Conservation (phyloP, 129 eudicot species). For the Oenanthe sinensis region DNA sequence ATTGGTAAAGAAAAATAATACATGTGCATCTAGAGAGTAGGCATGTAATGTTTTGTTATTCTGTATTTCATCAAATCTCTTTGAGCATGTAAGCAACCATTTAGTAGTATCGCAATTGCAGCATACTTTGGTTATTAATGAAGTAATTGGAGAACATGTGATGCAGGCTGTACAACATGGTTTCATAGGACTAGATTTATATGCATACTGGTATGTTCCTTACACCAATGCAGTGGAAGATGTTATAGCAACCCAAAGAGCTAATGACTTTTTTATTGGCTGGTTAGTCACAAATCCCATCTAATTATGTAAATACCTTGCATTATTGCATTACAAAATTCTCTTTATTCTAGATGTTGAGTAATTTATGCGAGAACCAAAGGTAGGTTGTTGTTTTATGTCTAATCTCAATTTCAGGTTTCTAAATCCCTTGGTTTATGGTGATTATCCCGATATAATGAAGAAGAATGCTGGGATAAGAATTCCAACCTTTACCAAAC, state of each 20-base stretch:
- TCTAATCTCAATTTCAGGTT: constrained; percentile 16
- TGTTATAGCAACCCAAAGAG: constrained; percentile 30
- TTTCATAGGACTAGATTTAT: constrained; percentile 28
- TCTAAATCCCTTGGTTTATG: constrained; percentile 27
- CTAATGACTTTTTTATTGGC: constrained; percentile 25
- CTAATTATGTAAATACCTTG: not conserved
- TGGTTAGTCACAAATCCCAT: constrained; percentile 29
- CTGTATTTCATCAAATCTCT: no score
- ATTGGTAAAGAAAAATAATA: not conserved
- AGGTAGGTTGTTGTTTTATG: not conserved
- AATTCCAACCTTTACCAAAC: constrained; percentile 25
- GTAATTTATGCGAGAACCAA: not conserved
- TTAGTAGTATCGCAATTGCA: not conserved
- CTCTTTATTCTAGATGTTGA: not conserved
- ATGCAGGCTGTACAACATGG: constrained; percentile 39
- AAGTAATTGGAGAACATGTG: not conserved
- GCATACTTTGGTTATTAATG: not conserved
- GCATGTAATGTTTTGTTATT: not conserved
- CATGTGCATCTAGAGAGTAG: not conserved
- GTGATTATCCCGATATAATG: constrained; percentile 36
- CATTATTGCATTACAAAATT: not conserved
- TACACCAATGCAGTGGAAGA: constrained; percentile 27
- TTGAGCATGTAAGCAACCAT: not conserved
- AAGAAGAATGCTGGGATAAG: constrained; percentile 27
- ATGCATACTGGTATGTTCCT: constrained; percentile 18